Conservation (phyloP, 1,284 basidiomycete genomes). For the Mycena citricolor region DNA sequence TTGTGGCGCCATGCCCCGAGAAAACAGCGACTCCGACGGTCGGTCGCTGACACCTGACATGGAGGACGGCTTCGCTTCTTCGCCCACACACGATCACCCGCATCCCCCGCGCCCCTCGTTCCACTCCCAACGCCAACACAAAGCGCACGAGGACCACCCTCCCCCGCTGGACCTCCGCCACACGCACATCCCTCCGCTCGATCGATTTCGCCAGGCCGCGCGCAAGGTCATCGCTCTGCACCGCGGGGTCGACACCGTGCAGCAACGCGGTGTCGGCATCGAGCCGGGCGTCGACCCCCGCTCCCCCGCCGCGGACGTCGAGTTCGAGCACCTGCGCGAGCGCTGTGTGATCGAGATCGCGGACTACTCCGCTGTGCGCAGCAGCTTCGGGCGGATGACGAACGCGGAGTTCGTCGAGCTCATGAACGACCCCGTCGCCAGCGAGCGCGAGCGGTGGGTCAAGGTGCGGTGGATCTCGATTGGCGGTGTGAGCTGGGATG, state of each 20-base stretch:
- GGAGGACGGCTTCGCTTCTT: slow-evolving; percentile 26
- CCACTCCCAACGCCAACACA: slow-evolving; percentile 11
- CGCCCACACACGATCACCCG: slow-evolving; percentile 18
- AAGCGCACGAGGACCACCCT: slow-evolving; percentile 5
- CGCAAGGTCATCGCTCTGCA: slow-evolving; percentile 51
- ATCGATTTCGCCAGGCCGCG: slow-evolving; percentile 42
- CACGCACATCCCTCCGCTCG: background rate
- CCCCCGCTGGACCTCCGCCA: slow-evolving; percentile 4
- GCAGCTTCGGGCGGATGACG: slow-evolving; percentile 52
- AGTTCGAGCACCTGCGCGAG: slow-evolving; percentile 56
- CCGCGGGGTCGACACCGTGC: slow-evolving; percentile 37
- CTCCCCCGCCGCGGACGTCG: slow-evolving; percentile 41
- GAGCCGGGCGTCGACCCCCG: slow-evolving; percentile 66
- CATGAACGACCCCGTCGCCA: slow-evolving; percentile 41
- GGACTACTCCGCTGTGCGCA: slow-evolving; percentile 57
- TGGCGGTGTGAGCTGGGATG: slow-evolving; percentile 68
- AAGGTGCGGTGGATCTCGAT: slow-evolving; percentile 73
- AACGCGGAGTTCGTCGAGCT: slow-evolving; percentile 55
- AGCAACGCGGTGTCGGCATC: slow-evolving; percentile 45
- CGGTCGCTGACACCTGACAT: slow-evolving; percentile 48
- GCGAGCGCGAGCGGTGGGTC: slow-evolving; percentile 46
- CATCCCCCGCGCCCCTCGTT: slow-evolving; percentile 8
- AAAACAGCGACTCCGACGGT: slow-evolving; percentile 49
- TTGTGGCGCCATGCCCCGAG: slow-evolving; percentile 49
- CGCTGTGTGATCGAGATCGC: slow-evolving; percentile 60